Conservation (phyloP, 208 protist genomes). For the Giardia muris region DNA sequence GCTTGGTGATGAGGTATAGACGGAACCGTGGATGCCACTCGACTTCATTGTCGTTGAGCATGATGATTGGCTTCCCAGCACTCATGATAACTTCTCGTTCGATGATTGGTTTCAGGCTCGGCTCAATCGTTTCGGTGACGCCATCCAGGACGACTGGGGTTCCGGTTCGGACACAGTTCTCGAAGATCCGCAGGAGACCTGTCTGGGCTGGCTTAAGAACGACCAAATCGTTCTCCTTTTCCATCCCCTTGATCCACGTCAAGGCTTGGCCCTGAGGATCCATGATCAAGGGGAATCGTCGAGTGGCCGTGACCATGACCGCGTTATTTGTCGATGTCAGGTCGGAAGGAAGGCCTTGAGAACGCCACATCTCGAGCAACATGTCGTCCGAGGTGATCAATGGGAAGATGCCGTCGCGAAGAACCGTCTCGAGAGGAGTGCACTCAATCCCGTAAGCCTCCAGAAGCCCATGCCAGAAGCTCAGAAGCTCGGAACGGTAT, state of each 20-base stretch:
- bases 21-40: slow-evolving; percentile 86
- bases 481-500: slow-evolving; percentile 53
- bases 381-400: slow-evolving; percentile 39
- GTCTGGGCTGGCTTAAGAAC: slow-evolving; percentile 42
- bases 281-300: slow-evolving; percentile 47
- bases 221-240: slow-evolving; percentile 37
- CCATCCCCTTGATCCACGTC: slow-evolving; percentile 48
- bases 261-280: slow-evolving; percentile 52
- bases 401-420: neutral
- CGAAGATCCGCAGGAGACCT: slow-evolving; percentile 47
- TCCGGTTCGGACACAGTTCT: slow-evolving; percentile 47
- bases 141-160: slow-evolving; percentile 47
- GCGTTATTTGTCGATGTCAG: slow-evolving; percentile 46
- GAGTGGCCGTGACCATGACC: slow-evolving; percentile 49
- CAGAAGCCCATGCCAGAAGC: slow-evolving; percentile 7
- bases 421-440: neutral
- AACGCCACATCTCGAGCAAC: slow-evolving; percentile 41
- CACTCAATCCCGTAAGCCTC: neutral
- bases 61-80: slow-evolving; percentile 56
- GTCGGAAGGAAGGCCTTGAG: slow-evolving; percentile 44
- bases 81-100: slow-evolving; percentile 77
- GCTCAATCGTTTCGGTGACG: slow-evolving; percentile 78
- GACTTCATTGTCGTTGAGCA: slow-evolving; percentile 67
- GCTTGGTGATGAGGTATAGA: slow-evolving; percentile 85
- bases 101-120: slow-evolving; percentile 85